Evolutionary conservation across 441 rosid species (phyloP).

Genomic region (Metrosideros polymorpha): DNA sequence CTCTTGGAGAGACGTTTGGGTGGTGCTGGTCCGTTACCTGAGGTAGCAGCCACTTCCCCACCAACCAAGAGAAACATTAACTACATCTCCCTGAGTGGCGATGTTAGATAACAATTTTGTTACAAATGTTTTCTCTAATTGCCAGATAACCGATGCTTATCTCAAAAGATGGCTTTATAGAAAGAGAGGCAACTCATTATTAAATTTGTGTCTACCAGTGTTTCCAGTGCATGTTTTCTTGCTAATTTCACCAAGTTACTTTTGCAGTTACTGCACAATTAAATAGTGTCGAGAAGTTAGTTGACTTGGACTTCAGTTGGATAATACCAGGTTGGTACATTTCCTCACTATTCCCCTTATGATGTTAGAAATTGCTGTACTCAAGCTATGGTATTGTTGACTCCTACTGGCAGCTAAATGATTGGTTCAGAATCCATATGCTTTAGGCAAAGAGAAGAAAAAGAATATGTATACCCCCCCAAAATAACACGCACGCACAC

Average conservation of each 20-base stretch:
- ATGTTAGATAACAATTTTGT: not conserved
- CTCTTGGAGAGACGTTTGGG: not conserved
- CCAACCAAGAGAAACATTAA: not conserved
- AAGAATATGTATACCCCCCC: too few relatives aligned
- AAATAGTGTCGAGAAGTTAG: not conserved
- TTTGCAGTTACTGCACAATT: conserved; percentile 5
- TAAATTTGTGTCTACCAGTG: not conserved
- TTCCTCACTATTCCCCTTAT: not conserved
- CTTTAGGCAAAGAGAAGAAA: not conserved
- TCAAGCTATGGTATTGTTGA: not conserved
- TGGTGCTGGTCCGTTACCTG: not conserved
- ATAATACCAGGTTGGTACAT: conserved; percentile 1
- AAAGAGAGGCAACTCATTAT: not conserved
- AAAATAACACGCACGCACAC: not conserved
- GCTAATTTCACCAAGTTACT: not conserved
- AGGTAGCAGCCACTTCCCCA: not conserved
- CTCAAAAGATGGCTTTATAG: not conserved
- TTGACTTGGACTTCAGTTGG: conserved; percentile 7
- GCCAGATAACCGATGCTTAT: not conserved
- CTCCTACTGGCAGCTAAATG: not conserved
- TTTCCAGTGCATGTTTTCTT: not conserved
- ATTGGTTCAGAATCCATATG: not conserved
- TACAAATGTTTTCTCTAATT: not conserved
- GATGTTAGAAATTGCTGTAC: not conserved
- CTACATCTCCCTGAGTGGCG: not conserved